A percentile compares a stretch with the other conserved stretches of the same genome.
phyloP scores from a whole-genome alignment of 495 filamentous ascomycete species.

The Aspergillus ellipticus region DNA sequence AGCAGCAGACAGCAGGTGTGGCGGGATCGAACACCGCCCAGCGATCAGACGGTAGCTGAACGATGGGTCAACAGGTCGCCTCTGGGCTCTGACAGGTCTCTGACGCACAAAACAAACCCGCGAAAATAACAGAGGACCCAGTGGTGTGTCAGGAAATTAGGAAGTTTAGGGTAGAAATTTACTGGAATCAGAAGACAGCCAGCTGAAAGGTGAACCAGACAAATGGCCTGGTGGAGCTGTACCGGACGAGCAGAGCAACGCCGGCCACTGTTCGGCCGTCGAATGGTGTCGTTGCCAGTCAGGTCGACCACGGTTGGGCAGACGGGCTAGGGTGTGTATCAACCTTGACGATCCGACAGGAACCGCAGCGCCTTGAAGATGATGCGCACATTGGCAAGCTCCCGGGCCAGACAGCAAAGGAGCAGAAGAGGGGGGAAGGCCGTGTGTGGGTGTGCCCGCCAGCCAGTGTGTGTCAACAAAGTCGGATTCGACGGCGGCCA shows the following conservation, averaged over 20 bases:
- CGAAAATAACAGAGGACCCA: slow-evolving; percentile 1
- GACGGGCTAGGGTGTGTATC: slow-evolving; percentile 23
- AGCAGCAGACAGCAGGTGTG: slow-evolving; percentile 5
- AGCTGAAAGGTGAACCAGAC: slow-evolving; percentile 15
- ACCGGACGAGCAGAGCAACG: slow-evolving; percentile 18
- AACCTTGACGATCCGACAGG: slow-evolving; percentile 29
- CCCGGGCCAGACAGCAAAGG: slow-evolving; percentile 34
- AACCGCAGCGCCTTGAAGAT: slow-evolving; percentile 27
- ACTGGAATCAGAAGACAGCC: slow-evolving; percentile 18
- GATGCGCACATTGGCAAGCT: slow-evolving; percentile 43
- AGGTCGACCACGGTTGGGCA: slow-evolving; percentile 31
- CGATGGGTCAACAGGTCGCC: slow-evolving; percentile 24
- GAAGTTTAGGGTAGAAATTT: slow-evolving; percentile 15
- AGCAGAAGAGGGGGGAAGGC: slow-evolving; percentile 29
- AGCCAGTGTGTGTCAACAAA: slow-evolving; percentile 4
- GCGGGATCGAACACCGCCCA: slow-evolving; percentile 20
- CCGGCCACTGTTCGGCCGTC: slow-evolving; percentile 19
- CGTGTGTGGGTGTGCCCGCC: no score
- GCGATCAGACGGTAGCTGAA: slow-evolving; percentile 26
- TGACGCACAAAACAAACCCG: slow-evolving; percentile 19
- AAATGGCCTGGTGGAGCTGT: slow-evolving; percentile 24
- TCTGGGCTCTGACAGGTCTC: slow-evolving; percentile 13
- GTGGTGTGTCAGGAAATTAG: slow-evolving; percentile 5
- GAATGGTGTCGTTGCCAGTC: slow-evolving; percentile 22
- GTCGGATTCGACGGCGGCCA: slow-evolving; percentile 25